Base-by-base conservation (phyloP, 192 early-diverging fungal genomes). In the Gryganskiella cystojenkinii region DNA sequence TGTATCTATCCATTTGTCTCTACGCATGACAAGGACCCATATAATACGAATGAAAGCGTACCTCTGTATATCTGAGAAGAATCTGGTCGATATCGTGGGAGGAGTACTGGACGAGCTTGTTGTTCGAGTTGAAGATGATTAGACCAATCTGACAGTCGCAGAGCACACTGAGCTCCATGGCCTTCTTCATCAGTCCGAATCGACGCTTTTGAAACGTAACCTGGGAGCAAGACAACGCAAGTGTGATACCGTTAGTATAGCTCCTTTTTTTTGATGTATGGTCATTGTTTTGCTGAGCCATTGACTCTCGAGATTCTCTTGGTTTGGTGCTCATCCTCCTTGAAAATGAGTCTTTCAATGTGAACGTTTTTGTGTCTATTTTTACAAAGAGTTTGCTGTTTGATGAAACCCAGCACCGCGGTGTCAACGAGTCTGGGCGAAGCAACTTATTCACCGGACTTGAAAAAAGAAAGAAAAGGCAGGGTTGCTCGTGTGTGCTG, bases 111-210 rank as follows among this genome's bases (percentile, higher is more conserved):
- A 96, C 92, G 10, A 99, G 83, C 74, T 98, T 98, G 83, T 95
- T 93, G 64, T 93, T 94, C 22, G 87, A 91, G 81, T 92, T 96
- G 85, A 98, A 97, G 71, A 98, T 96, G 53, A 98, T 92, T 14
- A 98, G 85, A 7, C 92, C 96, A 34, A 98, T 95, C 76, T 98
- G 94, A 85, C 95, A 95, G 79, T 94, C 94, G 86, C 97, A 98
- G 9, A 98, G 84, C 3, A 98, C 94, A 58, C 89, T 92, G 27
- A 98, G 89, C 78, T 98, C 97, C 82, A 95, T 95, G 0, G 97
- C 96, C 82, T 98, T 98, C 81, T 98, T 98, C 89, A 98, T 93
- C 61, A 98, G 84, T 14, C 97, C 97, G 31, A 89, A 90, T 80
- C 97, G 96, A 65, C 97, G 87, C 84, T 98, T 98, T 50, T 93